Evolutionary conservation across 768 basidiomycete genomes (phyloP).

Genomic region (Boletus reticulatus): DNA sequence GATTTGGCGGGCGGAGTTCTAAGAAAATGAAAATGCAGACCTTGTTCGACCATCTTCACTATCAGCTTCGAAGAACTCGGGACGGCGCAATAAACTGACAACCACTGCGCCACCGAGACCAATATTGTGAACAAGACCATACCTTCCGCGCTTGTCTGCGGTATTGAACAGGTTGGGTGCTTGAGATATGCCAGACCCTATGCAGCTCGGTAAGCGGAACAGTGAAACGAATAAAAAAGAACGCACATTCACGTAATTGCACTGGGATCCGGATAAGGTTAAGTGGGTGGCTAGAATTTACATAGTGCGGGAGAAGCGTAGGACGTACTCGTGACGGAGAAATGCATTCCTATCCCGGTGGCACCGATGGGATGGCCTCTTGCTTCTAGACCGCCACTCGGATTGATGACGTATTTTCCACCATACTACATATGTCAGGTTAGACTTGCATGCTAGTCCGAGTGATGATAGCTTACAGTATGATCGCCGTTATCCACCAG

Average conservation of each 20-base stretch:
- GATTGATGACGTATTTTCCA: constrained; percentile 80
- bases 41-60: constrained; percentile 63
- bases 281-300: too few species aligned
- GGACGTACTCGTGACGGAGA: constrained; percentile 72
- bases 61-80: constrained; percentile 66
- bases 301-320: neutral
- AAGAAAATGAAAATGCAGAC: constrained; percentile 33
- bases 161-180: constrained; percentile 62
- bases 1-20: too few species aligned
- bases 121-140: constrained; percentile 71
- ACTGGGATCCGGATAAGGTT: constrained; percentile 38
- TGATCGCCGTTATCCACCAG: constrained; percentile 75
- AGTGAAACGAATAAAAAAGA: too few species aligned
- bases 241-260: constrained; percentile 66
- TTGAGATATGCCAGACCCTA: constrained; percentile 81
- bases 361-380: constrained; percentile 83
- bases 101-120: constrained; percentile 81
- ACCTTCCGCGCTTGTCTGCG: constrained; percentile 66
- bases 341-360: constrained; percentile 79
- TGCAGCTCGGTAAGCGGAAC: neutral
- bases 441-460: neutral
- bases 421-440: constrained; percentile 56
- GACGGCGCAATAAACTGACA: constrained; percentile 68
- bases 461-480: constrained; percentile 49
- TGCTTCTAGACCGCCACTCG: constrained; percentile 81